Conservation (phyloP, 805 yeast genomes). For the Wickerhamiella azyma region DNA sequence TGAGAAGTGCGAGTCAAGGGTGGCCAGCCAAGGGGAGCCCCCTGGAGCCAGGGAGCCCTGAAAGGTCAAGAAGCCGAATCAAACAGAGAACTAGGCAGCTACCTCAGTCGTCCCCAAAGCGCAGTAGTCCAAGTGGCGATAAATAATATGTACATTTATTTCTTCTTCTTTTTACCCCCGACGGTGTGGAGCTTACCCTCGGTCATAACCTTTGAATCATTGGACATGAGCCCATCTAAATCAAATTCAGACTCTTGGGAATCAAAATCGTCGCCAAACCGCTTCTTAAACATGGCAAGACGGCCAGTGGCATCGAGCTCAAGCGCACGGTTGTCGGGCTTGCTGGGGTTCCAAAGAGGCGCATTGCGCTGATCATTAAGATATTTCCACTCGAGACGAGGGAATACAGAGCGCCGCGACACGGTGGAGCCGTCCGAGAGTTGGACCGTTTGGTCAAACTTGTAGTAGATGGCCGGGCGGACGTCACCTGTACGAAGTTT, state of each 20-base stretch:
- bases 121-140: neutral
- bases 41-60: neutral
- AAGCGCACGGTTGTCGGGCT: conserved; percentile 56
- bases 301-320: conserved; percentile 81
- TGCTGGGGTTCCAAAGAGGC: conserved; percentile 78
- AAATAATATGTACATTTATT: conserved; percentile 1
- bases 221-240: conserved; percentile 18
- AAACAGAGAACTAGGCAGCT: too few relatives aligned
- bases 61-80: too few relatives aligned
- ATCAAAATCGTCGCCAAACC: conserved; percentile 19
- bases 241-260: conserved; percentile 12
- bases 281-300: conserved; percentile 31
- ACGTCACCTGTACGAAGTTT: conserved; percentile 52
- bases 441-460: conserved; percentile 80
- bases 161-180: conserved; percentile 16
- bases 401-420: conserved; percentile 69
- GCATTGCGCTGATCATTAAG: conserved; percentile 79
- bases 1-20: too few relatives aligned
- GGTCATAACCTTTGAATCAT: conserved; percentile 19
- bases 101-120: too few relatives aligned
- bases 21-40: too few relatives aligned
- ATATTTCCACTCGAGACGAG: conserved; percentile 73
- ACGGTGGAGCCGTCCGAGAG: conserved; percentile 89
- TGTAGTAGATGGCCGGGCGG: conserved; percentile 84
- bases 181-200: conserved; percentile 17